These are phyloP conservation scores for Daldinia caldariorum DNA, from an alignment of 495 filamentous ascomycete species.

Conservation along the genomic window DNA sequence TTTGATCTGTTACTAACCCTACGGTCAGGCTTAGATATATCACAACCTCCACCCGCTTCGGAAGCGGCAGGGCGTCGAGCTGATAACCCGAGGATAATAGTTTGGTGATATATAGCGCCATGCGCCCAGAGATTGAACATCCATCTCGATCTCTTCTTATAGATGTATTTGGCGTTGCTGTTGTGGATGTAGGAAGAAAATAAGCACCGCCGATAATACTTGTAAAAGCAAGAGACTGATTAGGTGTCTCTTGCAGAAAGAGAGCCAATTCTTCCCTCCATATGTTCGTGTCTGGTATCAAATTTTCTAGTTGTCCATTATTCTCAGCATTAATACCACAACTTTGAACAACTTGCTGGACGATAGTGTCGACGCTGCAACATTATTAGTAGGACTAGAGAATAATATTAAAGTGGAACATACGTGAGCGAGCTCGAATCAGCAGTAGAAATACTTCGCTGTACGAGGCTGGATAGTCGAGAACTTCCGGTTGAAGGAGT, in stretches of 20 bases:
- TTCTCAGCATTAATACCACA: conserved; percentile 35
- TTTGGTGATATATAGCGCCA: conserved; percentile 71
- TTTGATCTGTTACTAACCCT: conserved; percentile 57
- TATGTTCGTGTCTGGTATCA: conserved; percentile 55
- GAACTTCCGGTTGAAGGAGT: conserved; percentile 43
- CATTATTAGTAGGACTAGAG: conserved; percentile 20
- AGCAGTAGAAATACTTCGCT: conserved; percentile 54
- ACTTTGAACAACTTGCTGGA: conserved; percentile 52
- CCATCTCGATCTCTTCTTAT: conserved; percentile 69
- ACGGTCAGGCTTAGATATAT: conserved; percentile 54
- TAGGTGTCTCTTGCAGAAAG: conserved; percentile 68
- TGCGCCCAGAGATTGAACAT: conserved; percentile 75
- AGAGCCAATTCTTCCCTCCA: conserved; percentile 62
- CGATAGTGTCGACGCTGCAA: conserved; percentile 56
- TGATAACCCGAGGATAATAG: conserved; percentile 57
- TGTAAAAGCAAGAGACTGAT: conserved; percentile 73
- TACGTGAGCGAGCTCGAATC: conserved; percentile 54
- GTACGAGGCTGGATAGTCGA: conserved; percentile 52
- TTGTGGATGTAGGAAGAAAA: conserved; percentile 63
- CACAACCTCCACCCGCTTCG: conserved; percentile 52
- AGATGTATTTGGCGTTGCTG: conserved; percentile 38
- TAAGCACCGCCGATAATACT: conserved; percentile 76
- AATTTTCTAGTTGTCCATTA: conserved; percentile 9
- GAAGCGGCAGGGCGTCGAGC: conserved; percentile 44
- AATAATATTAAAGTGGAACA: conserved; percentile 21